These are phyloP conservation scores for Rhizopus sp. DNA, from an alignment of 371 early-diverging fungal genomes.

Conservation along the genomic window DNA sequence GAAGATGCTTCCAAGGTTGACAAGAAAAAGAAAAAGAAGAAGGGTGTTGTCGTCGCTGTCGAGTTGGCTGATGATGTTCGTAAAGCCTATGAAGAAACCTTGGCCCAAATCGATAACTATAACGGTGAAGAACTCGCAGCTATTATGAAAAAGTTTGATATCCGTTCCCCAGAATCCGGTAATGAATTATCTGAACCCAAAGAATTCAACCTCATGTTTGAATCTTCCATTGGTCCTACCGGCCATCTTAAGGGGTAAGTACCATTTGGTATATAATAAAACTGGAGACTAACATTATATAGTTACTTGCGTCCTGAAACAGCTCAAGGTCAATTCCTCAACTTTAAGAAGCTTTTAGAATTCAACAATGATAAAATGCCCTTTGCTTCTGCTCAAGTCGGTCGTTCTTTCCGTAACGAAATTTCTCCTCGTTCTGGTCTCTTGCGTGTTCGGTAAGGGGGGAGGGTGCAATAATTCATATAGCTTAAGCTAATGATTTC, in stretches of 20 bases:
- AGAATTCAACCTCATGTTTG: constrained; percentile 99
- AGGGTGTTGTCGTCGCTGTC: constrained; percentile 63
- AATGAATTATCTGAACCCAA: constrained; percentile 90
- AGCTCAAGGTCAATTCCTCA: constrained; percentile 99
- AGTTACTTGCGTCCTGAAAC: constrained; percentile 99
- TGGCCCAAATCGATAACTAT: constrained; percentile 96
- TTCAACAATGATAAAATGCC: constrained; percentile 99
- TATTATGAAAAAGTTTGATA: constrained; percentile 85
- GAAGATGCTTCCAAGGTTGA: constrained; percentile 57
- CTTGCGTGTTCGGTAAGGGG: constrained; percentile 88
- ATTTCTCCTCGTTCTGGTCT: constrained; percentile 98
- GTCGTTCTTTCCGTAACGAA: constrained; percentile 99
- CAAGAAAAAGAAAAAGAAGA: constrained; percentile 77
- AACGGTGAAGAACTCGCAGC: constrained; percentile 85
- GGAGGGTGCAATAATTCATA: neutral
- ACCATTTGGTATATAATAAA: neutral
- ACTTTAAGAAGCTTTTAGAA: constrained; percentile 97
- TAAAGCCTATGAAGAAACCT: constrained; percentile 77
- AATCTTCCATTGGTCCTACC: constrained; percentile 97
- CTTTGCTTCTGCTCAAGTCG: constrained; percentile 98
- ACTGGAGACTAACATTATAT: neutral
- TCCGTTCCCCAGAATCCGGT: constrained; percentile 92
- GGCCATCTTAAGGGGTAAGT: constrained; percentile 88
- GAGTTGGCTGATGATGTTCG: constrained; percentile 68
- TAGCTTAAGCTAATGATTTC: constrained; percentile 1